phyloP scores from a whole-genome alignment of 2,329 filamentous ascomycete species.

The Plectosphaerella plurivora region DNA sequence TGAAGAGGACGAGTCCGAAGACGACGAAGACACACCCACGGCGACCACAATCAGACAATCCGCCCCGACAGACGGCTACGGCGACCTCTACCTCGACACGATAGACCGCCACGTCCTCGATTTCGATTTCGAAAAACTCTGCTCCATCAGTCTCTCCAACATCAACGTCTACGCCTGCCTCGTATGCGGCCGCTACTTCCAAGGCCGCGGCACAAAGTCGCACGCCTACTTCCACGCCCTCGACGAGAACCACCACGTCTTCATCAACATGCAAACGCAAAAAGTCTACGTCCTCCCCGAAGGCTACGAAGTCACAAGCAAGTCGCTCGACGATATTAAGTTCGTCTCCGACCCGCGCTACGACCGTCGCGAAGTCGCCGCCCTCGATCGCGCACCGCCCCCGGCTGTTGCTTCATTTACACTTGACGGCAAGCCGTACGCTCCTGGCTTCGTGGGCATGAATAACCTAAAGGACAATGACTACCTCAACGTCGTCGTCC shows the following conservation, averaged over 20 bases:
- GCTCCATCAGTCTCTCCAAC: slow-evolving; percentile 91
- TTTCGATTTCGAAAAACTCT: slow-evolving; percentile 98
- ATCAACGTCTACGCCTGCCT: slow-evolving; percentile 99
- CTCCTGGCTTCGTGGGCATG: slow-evolving; percentile 94
- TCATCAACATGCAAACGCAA: slow-evolving; percentile 94
- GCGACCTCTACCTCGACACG: slow-evolving; percentile 95
- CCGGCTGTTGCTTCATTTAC: slow-evolving; percentile 57
- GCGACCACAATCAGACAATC: slow-evolving; percentile 61
- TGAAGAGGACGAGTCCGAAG: slow-evolving; percentile 33
- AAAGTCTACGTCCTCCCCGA: slow-evolving; percentile 90
- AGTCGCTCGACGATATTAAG: slow-evolving; percentile 95
- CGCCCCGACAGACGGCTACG: slow-evolving; percentile 82
- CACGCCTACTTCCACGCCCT: slow-evolving; percentile 97
- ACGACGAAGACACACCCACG: slow-evolving; percentile 26
- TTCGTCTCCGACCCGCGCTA: slow-evolving; percentile 93
- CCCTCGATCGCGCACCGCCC: slow-evolving; percentile 64
- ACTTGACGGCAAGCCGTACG: slow-evolving; percentile 77
- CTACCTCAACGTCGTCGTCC: slow-evolving; percentile 93
- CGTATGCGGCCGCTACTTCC: slow-evolving; percentile 96
- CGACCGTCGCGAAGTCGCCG: slow-evolving; percentile 72
- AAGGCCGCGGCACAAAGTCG: slow-evolving; percentile 88
- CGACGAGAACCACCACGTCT: slow-evolving; percentile 93
- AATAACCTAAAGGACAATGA: slow-evolving; percentile 99
- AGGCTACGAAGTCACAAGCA: slow-evolving; percentile 93
- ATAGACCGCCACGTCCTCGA: slow-evolving; percentile 90